phyloP scores from a whole-genome alignment of 2,329 filamentous ascomycete species.

The Penicillium digitatum region DNA sequence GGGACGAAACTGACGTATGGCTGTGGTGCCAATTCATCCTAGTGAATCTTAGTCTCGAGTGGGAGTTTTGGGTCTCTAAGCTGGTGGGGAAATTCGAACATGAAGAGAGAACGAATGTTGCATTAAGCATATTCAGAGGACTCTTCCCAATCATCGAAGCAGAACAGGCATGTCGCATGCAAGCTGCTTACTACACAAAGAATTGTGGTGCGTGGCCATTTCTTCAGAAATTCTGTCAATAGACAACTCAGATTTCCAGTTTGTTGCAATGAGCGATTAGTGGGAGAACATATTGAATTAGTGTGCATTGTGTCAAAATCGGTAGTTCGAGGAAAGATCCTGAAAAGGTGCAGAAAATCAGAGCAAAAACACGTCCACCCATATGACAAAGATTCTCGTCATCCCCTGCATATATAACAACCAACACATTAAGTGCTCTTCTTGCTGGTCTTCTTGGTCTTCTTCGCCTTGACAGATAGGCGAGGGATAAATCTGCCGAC shows the following conservation, averaged over 20 bases:
- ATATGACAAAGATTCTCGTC: not conserved
- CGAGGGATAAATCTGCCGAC: slow-evolving; percentile 79
- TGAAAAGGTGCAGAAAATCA: not conserved
- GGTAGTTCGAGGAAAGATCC: not conserved
- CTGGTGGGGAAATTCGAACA: not conserved
- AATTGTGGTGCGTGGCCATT: not conserved
- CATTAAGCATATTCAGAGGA: not conserved
- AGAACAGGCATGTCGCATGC: not conserved
- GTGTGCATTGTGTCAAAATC: not conserved
- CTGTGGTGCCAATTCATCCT: slow-evolving; percentile 10
- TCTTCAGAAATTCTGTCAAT: not conserved
- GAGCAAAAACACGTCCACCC: not conserved
- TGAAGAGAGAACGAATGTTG: not conserved
- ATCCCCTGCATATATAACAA: not conserved
- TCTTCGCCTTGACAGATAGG: slow-evolving; percentile 34
- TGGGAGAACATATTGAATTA: not conserved
- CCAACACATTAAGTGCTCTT: slow-evolving; percentile 16
- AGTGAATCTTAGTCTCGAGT: slow-evolving; percentile 2
- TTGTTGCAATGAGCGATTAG: not conserved
- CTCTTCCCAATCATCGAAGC: not conserved
- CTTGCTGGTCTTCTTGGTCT: slow-evolving; percentile 21
- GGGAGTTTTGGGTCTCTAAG: slow-evolving; percentile 2
- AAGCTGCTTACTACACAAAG: slow-evolving; percentile 1
- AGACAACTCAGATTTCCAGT: not conserved
- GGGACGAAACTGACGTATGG: not conserved